Percentiles rank a stretch among this genome's conserved stretches.
Conservation (phyloP, 768 basidiomycete species). For the Naematelia encephala region DNA sequence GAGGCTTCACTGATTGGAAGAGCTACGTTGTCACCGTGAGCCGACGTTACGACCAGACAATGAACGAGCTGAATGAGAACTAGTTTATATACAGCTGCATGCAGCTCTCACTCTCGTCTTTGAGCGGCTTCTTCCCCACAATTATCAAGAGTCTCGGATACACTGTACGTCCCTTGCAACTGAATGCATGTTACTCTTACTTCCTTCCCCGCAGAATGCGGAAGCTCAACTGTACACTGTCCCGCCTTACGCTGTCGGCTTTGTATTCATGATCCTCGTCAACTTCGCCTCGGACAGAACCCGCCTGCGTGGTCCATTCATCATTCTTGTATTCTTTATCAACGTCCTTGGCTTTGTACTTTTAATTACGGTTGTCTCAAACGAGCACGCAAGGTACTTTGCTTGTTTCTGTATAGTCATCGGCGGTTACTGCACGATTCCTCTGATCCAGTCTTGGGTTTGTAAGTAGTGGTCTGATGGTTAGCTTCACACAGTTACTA, state of each 20-base stretch:
- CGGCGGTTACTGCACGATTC: conserved; percentile 74
- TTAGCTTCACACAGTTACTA: not conserved
- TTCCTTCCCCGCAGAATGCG: conserved; percentile 50
- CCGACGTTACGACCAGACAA: too few relatives aligned
- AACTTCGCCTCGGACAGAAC: conserved; percentile 66
- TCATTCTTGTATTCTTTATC: conserved; percentile 21
- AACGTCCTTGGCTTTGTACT: conserved; percentile 48
- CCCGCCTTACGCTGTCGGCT: conserved; percentile 72
- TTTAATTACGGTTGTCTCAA: conserved; percentile 58
- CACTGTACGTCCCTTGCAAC: conserved; percentile 30
- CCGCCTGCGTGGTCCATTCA: conserved; percentile 58
- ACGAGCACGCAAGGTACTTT: conserved; percentile 68
- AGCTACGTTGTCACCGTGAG: conserved; percentile 55
- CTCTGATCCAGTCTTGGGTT: conserved; percentile 67
- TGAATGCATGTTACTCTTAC: too few relatives aligned
- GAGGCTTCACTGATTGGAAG: conserved; percentile 73
- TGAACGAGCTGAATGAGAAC: too few relatives aligned
- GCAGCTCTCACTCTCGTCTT: not conserved
- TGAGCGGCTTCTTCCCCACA: conserved; percentile 72
- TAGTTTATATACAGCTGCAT: not conserved
- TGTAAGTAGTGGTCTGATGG: not conserved
- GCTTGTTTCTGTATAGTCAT: conserved; percentile 72
- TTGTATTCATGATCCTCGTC: conserved; percentile 61
- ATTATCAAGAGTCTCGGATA: conserved; percentile 65
- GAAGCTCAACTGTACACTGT: conserved; percentile 71